Percentiles rank a stretch among this genome's conserved stretches.
phyloP scores from a whole-genome alignment of 768 basidiomycete species.

The Kwoniella dejecticola region DNA sequence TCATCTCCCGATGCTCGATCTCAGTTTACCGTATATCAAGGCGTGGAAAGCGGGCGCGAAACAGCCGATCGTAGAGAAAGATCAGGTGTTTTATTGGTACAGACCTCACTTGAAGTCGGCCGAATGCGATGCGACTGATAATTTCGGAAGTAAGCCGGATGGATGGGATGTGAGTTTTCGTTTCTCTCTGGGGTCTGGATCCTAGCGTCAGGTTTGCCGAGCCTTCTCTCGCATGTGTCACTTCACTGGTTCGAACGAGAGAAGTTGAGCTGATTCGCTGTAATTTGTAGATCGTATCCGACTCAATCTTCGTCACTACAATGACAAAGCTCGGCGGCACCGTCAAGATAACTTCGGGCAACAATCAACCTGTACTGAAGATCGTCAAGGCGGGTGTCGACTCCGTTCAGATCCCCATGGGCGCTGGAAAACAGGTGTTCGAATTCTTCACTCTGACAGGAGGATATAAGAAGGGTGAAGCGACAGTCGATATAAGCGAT shows the following conservation, averaged over 20 bases:
- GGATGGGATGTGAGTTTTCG: constrained; percentile 46
- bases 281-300: constrained; percentile 36
- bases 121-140: constrained; percentile 52
- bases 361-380: constrained; percentile 30
- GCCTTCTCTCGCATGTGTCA: too few species aligned
- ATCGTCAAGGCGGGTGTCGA: constrained; percentile 45
- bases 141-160: constrained; percentile 45
- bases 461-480: constrained; percentile 12
- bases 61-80: constrained; percentile 41
- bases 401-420: constrained; percentile 49
- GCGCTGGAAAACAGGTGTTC: constrained; percentile 48
- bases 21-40: constrained; percentile 53
- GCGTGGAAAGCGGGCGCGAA: constrained; percentile 50
- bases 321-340: constrained; percentile 45
- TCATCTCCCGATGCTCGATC: constrained; percentile 51
- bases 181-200: too few species aligned
- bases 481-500: constrained; percentile 30
- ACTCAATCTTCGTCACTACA: constrained; percentile 52
- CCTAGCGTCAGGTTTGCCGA: too few species aligned
- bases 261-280: too few species aligned
- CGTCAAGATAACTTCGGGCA: constrained; percentile 50
- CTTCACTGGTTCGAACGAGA: too few species aligned
- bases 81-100: constrained; percentile 54
- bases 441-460: constrained; percentile 32
- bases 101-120: constrained; percentile 50